Base-by-base conservation (phyloP, 352 stramenopile species). In the Phytophthora sojae region DNA sequence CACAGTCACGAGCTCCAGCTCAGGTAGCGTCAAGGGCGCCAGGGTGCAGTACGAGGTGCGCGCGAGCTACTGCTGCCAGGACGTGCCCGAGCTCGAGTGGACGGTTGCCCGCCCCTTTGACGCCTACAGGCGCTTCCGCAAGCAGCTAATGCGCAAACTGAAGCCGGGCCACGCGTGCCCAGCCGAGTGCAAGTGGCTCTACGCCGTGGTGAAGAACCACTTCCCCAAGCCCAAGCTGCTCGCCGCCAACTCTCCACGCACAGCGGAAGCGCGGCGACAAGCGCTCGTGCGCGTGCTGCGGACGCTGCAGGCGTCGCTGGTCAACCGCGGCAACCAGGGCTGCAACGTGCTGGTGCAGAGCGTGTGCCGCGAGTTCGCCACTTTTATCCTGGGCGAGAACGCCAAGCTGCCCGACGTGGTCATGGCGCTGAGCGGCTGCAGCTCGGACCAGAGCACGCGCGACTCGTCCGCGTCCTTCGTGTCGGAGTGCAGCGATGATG, bases 71-170 rank as follows among this genome's bases (percentile, higher is more conserved):
- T 61, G 51, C 32, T 71, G 52, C 26, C 65, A 67, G 29, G 51
- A 68, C 32, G 14, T 19, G 11, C 59, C 57, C 51, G 65, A 58
- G 49, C 37, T 77, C 47, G 42, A 51, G n/a, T 86, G 64, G 76
- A 62, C 72, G n/a, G 73, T 76, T 6, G 32, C 49, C 21, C 68
- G 61, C 11, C 61, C 69, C 8, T 86, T 83, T 35, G 73, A 88
- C 1, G 81, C 78, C 29, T 88, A 86, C 42, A 70, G 70, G 2
- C 59, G 65, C 37, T 85, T 91, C 56, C 83, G 85, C 47, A 74
- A 76, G 49, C 74, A 66, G 17, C 35, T 81, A 21, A 39, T 81
- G 50, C 49, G 54, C 0, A 17, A 61, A 6, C 23, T 81, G 25
- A 61, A 72, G 47, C 61, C 61, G 1, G 69, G 70, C 11, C 74